phyloP scores from a whole-genome alignment of 768 basidiomycete species.

The Boletus insuetus region DNA sequence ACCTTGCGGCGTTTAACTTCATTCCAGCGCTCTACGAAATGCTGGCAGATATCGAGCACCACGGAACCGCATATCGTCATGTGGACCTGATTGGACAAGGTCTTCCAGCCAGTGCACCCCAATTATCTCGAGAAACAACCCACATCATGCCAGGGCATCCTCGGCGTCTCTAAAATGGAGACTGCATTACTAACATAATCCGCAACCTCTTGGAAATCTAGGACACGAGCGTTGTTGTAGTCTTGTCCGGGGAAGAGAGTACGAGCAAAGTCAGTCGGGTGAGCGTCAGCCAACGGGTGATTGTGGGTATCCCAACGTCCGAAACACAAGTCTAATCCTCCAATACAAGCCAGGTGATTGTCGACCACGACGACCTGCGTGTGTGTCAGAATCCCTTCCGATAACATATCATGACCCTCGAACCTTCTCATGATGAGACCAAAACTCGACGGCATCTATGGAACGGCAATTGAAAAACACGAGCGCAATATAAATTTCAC shows the following conservation, averaged over 20 bases:
- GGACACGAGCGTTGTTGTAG: conserved; percentile 85
- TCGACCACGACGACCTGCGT: conserved; percentile 75
- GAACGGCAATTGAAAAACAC: not conserved
- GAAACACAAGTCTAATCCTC: conserved; percentile 94
- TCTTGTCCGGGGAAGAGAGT: conserved; percentile 94
- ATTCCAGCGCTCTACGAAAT: conserved; percentile 92
- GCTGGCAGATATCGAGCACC: conserved; percentile 89
- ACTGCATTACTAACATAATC: conserved; percentile 71
- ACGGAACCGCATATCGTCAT: conserved; percentile 80
- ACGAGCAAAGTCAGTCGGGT: conserved; percentile 77
- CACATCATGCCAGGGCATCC: conserved; percentile 98
- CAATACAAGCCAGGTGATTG: conserved; percentile 81
- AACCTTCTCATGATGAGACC: conserved; percentile 90
- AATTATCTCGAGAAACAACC: conserved; percentile 28
- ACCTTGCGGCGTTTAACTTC: conserved; percentile 84
- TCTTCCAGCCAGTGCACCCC: not conserved
- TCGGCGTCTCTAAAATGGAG: conserved; percentile 61
- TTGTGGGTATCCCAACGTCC: conserved; percentile 95
- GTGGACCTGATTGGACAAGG: conserved; percentile 52
- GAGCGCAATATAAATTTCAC: not conserved
- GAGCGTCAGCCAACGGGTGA: conserved; percentile 89
- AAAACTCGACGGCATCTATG: conserved; percentile 75
- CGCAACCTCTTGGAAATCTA: conserved; percentile 82
- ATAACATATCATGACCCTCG: not conserved
- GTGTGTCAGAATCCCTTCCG: not conserved